These are phyloP conservation scores for Herpetospermum pedunculosum DNA, from an alignment of 306 rosid genomes.

Conservation along the genomic window DNA sequence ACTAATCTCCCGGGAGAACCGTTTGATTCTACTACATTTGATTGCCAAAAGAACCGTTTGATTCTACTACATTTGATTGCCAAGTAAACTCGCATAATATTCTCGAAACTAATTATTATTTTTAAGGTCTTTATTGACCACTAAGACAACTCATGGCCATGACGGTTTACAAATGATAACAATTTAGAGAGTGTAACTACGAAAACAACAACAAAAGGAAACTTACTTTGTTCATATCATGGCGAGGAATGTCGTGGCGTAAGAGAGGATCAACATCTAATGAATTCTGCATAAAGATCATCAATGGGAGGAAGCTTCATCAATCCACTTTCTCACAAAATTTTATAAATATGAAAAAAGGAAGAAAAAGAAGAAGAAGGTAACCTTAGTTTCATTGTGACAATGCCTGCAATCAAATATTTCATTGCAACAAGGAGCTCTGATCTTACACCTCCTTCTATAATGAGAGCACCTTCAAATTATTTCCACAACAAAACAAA, in stretches of 20 bases:
- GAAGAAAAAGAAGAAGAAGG: background rate
- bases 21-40: no score
- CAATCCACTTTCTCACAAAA: background rate
- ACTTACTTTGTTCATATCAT: slow-evolving; percentile 44
- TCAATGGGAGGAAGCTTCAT: background rate
- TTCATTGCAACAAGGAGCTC: slow-evolving; percentile 45
- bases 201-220: slow-evolving; percentile 3
- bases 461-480: slow-evolving; percentile 31
- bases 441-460: slow-evolving; percentile 35
- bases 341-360: background rate
- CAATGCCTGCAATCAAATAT: slow-evolving; percentile 40
- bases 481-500: background rate
- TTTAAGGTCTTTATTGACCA: no score
- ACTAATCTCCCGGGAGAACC: no score
- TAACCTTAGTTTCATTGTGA: slow-evolving; percentile 34
- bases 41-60: no score
- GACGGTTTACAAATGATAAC: no score
- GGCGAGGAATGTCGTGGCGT: slow-evolving; percentile 73
- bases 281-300: slow-evolving; percentile 33
- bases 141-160: no score
- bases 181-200: background rate
- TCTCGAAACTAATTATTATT: no score
- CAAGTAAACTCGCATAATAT: no score
- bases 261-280: slow-evolving; percentile 35
- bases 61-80: no score